A percentile compares a stretch with the other conserved stretches of the same genome.
Conservation (phyloP, 2,329 filamentous ascomycete species). For the Arthroderma sp. region DNA sequence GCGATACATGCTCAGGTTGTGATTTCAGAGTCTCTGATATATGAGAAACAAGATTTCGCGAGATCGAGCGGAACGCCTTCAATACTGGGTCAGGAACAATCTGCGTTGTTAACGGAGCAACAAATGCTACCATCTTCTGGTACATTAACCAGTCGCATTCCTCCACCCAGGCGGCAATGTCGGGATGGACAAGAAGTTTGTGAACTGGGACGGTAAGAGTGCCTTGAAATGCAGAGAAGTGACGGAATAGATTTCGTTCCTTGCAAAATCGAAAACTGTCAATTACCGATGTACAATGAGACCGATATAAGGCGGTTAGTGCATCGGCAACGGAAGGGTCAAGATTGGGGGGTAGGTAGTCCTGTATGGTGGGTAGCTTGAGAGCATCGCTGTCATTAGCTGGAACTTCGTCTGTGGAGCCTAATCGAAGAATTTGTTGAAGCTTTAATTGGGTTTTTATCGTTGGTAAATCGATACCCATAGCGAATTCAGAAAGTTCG, state of each 20-base stretch:
- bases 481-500: not conserved
- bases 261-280: conserved; percentile 94
- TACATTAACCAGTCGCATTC: conserved; percentile 94
- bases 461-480: conserved; percentile 6
- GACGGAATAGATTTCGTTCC: conserved; percentile 89
- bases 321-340: conserved; percentile 79
- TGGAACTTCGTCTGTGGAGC: conserved; percentile 18
- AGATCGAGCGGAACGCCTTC: conserved; percentile 76
- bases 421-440: conserved; percentile 28
- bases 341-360: conserved; percentile 66
- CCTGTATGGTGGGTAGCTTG: conserved; percentile 69
- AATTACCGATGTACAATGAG: conserved; percentile 87
- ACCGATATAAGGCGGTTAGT: conserved; percentile 74
- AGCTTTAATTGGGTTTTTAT: conserved; percentile 25
- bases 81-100: conserved; percentile 80
- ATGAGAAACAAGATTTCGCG: conserved; percentile 64
- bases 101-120: conserved; percentile 77
- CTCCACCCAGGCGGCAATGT: conserved; percentile 81
- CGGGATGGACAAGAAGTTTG: conserved; percentile 71
- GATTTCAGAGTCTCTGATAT: conserved; percentile 74
- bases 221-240: conserved; percentile 90
- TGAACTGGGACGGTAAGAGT: conserved; percentile 94
- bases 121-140: conserved; percentile 88
- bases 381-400: conserved; percentile 55
- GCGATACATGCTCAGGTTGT: conserved; percentile 70